Conservation (phyloP, 1,284 basidiomycete genomes). For the Wallemia ichthyophaga region DNA sequence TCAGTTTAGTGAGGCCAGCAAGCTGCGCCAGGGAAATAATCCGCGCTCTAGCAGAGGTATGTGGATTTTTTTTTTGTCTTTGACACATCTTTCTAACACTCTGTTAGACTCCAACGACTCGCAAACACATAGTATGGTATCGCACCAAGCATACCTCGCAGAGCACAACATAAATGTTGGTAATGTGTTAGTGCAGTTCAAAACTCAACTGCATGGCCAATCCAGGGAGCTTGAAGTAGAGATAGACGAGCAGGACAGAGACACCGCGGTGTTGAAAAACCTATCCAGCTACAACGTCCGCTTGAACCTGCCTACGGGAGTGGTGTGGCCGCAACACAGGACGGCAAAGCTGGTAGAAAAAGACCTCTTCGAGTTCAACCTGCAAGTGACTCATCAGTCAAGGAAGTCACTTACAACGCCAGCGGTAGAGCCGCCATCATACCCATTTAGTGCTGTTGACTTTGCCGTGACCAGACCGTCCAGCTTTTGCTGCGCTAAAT, state of each 20-base stretch:
- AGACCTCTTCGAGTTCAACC: slow-evolving; percentile 39
- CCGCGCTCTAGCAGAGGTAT: neutral
- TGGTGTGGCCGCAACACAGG: slow-evolving; percentile 27
- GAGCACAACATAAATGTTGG: neutral
- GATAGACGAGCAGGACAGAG: slow-evolving; percentile 15
- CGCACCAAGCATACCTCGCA: neutral
- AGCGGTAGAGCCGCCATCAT: slow-evolving; percentile 5
- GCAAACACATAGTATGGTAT: neutral
- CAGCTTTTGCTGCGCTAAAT: slow-evolving; percentile 36
- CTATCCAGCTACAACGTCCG: slow-evolving; percentile 27
- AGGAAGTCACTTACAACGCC: neutral
- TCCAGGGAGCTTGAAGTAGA: neutral
- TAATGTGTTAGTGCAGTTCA: neutral
- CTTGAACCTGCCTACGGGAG: slow-evolving; percentile 33
- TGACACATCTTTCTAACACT: too few relatives aligned
- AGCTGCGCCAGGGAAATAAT: too few relatives aligned
- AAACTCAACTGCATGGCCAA: neutral
- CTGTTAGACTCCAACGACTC: neutral
- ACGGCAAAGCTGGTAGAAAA: slow-evolving; percentile 24
- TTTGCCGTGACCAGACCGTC: slow-evolving; percentile 25
- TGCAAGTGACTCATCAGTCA: slow-evolving; percentile 14
- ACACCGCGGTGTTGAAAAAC: slow-evolving; percentile 29
- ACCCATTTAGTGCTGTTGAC: slow-evolving; percentile 38
- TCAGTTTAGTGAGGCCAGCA: too few relatives aligned
- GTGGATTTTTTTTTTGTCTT: neutral